A percentile compares a stretch with the other conserved stretches of the same genome.
phyloP scores from a whole-genome alignment of 768 basidiomycete genomes.

The Coprinellus aureogranulatus region DNA sequence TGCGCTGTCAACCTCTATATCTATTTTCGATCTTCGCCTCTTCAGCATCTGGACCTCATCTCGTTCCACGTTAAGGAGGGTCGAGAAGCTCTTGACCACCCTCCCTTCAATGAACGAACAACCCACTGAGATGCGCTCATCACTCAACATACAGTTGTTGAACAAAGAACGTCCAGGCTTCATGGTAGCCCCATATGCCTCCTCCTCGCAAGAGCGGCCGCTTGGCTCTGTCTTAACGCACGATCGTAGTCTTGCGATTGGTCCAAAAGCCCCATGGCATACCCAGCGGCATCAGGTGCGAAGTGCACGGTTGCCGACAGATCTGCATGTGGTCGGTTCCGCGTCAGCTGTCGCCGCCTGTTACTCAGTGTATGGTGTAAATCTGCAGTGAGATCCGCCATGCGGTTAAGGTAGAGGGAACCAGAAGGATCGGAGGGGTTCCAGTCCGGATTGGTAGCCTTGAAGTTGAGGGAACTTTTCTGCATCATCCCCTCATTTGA shows the following conservation, averaged over 20 bases:
- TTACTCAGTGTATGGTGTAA: constrained; percentile 41
- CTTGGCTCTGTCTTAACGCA: constrained; percentile 68
- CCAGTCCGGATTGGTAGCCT: constrained; percentile 97
- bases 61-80: no score
- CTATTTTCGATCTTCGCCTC: no score
- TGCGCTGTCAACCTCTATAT: no score
- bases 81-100: no score
- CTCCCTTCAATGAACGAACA: no score
- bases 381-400: constrained; percentile 66
- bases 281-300: constrained; percentile 1
- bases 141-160: no score
- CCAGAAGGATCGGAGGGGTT: constrained; percentile 86
- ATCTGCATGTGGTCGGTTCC: constrained; percentile 8
- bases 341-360: constrained; percentile 29
- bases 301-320: constrained; percentile 15
- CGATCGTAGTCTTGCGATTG: constrained; percentile 58
- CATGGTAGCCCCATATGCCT: constrained; percentile 30
- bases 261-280: background rate
- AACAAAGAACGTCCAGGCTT: no score
- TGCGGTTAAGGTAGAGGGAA: constrained; percentile 83
- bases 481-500: constrained; percentile 98
- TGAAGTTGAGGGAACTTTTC: constrained; percentile 94
- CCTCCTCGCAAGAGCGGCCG: constrained; percentile 48
- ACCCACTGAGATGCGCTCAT: no score
- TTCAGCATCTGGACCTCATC: no score